These are phyloP conservation scores for Tylopilus vinaceipallidus DNA, from an alignment of 768 basidiomycete genomes.

Conservation along the genomic window DNA sequence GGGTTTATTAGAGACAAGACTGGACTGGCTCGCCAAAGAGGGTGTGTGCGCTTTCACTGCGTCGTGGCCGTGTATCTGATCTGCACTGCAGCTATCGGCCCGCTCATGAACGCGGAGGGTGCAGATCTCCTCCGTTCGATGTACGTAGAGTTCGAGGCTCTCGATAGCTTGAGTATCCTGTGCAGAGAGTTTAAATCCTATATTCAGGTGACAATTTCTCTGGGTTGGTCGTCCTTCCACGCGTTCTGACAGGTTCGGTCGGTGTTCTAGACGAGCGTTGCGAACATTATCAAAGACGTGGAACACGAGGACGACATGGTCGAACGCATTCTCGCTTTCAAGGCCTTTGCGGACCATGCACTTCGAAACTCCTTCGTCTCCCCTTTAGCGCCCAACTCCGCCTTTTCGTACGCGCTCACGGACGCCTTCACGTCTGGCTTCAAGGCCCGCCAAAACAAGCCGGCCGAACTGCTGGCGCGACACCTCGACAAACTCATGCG, in stretches of 20 bases:
- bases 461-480: constrained; percentile 92
- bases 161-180: constrained; percentile 52
- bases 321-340: constrained; percentile 64
- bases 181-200: constrained; percentile 59
- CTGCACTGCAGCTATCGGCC: constrained; percentile 45
- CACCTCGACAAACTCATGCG: constrained; percentile 87
- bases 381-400: constrained; percentile 41
- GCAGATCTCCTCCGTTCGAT: constrained; percentile 46
- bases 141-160: constrained; percentile 61
- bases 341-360: constrained; percentile 51
- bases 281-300: constrained; percentile 61
- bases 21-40: constrained; percentile 44
- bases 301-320: constrained; percentile 77
- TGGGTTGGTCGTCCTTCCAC: no score
- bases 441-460: constrained; percentile 73
- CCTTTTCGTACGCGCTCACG: constrained; percentile 63
- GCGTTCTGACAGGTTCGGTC: not conserved
- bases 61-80: constrained; percentile 27
- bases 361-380: constrained; percentile 52
- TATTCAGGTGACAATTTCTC: constrained; percentile 45
- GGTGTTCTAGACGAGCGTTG: constrained; percentile 49
- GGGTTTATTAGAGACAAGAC: constrained; percentile 44
- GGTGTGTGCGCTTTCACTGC: constrained; percentile 35
- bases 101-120: constrained; percentile 48
- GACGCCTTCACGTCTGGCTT: constrained; percentile 77